Evolutionary conservation across 192 early-diverging fungal species (phyloP), one percentile per base, ranked within the genome.

Genomic region (Coemansia javaensis): DNA sequence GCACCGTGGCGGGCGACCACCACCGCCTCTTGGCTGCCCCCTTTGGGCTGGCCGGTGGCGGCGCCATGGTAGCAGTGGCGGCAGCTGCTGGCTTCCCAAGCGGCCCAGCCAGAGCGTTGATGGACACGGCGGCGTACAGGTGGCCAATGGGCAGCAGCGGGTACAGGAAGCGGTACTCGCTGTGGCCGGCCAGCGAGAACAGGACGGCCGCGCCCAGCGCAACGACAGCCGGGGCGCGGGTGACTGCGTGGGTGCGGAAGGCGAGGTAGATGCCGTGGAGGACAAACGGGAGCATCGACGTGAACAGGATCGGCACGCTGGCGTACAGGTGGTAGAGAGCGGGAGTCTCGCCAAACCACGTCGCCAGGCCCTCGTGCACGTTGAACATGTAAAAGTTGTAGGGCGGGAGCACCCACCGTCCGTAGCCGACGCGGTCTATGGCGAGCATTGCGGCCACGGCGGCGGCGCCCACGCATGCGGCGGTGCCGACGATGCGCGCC

Each of bases 141-240:
- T 64, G 68, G 7, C 72, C 72, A 17, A 86, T 61, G 32, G 96
- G 87, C 24, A 98, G 61, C 11, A 95, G 64, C 4, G 91, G 90
- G 37, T 84, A 86, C n/a, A 98, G 61, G 60, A 98, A 98, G 6
- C 96, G 82, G 60, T 90, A 93, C 64, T 98, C 96, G 77, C 96
- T 98, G 49, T 98, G 96, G 9, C 80, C 53, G 2, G 92, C 63
- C 20, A 89, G 39, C 34, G 86, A 90, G 53, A 91, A 91, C n/a
- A 87, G 59, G 4, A 63, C 33, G 15, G 81, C 34, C 4, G 82
- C 78, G 52, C 75, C 78, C 7, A 64, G 23, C 10, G 76, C 56
- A 7, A 88, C 63, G 10, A 58, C 20, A 0, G 68, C 56, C 10
- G 72, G 72, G 40, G 63, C 52, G 1, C 35, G n/a, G 14, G 56